A percentile compares a stretch with the other conserved stretches of the same genome.
phyloP scores from a whole-genome alignment of 2,329 filamentous ascomycete genomes.

The Alternaria consortialis region DNA sequence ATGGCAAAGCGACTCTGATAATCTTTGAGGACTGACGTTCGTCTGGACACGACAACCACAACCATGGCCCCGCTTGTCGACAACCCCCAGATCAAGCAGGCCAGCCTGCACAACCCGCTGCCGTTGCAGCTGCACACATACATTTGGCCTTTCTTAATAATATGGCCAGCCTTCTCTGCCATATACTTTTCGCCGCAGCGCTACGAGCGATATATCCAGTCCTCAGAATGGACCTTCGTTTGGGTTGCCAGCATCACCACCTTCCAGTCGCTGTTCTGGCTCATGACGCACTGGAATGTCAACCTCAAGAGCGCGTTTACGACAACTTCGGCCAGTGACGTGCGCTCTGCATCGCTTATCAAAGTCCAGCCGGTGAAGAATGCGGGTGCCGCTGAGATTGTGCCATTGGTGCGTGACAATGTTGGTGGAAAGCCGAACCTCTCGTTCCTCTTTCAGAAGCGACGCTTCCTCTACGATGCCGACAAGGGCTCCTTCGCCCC shows the following conservation, averaged over 20 bases:
- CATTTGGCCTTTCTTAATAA: constrained; percentile 88
- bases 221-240: constrained; percentile 98
- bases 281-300: constrained; percentile 98
- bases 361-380: constrained; percentile 92
- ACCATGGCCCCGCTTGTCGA: constrained; percentile 76
- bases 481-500: constrained; percentile 80
- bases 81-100: constrained; percentile 86
- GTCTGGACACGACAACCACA: constrained; percentile 27
- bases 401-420: constrained; percentile 78
- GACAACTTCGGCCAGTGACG: constrained; percentile 71
- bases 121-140: constrained; percentile 84
- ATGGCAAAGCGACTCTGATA: constrained; percentile 25
- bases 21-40: constrained; percentile 22
- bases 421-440: constrained; percentile 77
- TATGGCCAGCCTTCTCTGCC: constrained; percentile 91
- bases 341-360: constrained; percentile 83
- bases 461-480: constrained; percentile 86
- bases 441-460: constrained; percentile 98
- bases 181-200: constrained; percentile 84
- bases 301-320: constrained; percentile 85
- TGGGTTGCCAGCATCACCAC: constrained; percentile 91
- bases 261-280: constrained; percentile 86
- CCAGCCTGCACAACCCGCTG: constrained; percentile 87
- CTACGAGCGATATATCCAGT: constrained; percentile 90
- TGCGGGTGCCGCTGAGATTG: constrained; percentile 89